Base-by-base conservation (phyloP, 305 asterid species). In the Fraxinus baroniana region DNA sequence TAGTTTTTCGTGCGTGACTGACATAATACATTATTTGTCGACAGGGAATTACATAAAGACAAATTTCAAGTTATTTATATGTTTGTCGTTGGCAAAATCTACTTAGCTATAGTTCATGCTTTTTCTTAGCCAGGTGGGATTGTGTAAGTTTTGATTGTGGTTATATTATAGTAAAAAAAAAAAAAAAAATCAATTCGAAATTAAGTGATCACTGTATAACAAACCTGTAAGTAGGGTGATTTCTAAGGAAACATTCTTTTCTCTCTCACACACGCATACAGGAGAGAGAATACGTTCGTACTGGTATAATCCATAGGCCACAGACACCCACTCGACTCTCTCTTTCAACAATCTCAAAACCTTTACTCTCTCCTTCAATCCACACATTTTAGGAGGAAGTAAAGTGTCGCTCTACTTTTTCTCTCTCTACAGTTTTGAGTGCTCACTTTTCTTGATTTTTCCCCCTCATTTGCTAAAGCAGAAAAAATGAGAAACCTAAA, bases 341-440 rank as follows among this genome's bases (percentile, higher is more conserved):
- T 76, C 84, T 83, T 87, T 85, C 87, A 86, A 83, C 90, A 82
- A 79, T 89, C 91, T 85, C 89, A 87, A 85, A 64, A 79, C 88
- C 85, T 78, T 78, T 83, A 80, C 84, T 32, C 83, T 77, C 84
- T 84, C 88, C 79, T 81, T 64, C 86, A 77, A 87, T 83, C 89
- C 86, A 82, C 88, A 79, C 89, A 66, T 85, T 81, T 87, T 84
- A 79, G 84, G 77, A 49, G 70, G 77, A 81, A 81, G 84, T 64
- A 77, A 81, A 15, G 66, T 81, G 82, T 83, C 82, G 12, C 82
- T 76, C 76, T 81, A 62, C 33, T 76, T 72, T 76, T 26, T 76
- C 87, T 88, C 85, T 62, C 83, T 81, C 86, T 72, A 76, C 90
- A 88, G 89, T 87, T 3, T 74, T 84, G 46, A 83, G 80, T 83